phyloP scores from a whole-genome alignment of 2,329 filamentous ascomycete species.

The Neurospora crassa region DNA sequence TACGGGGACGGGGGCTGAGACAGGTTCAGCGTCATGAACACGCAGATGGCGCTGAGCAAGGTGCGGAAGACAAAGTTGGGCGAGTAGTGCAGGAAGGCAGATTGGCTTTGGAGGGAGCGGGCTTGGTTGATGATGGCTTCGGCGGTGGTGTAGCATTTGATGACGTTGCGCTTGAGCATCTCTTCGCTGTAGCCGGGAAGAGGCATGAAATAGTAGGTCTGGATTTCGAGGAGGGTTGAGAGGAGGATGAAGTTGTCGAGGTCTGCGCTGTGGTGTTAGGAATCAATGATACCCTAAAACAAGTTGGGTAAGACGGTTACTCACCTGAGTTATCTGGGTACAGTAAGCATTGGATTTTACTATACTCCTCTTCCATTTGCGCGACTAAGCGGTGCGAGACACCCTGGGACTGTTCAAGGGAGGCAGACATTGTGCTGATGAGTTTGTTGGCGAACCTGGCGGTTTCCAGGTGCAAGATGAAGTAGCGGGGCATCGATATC shows the following conservation, averaged over 20 bases:
- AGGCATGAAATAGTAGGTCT: constrained; percentile 42
- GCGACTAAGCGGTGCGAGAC: constrained; percentile 37
- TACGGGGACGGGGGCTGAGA: background rate
- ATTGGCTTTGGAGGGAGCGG: constrained; percentile 31
- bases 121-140: constrained; percentile 34
- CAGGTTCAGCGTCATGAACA: constrained; percentile 36
- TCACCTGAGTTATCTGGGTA: constrained; percentile 37
- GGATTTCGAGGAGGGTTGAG: constrained; percentile 41
- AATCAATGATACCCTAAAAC: background rate
- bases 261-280: constrained; percentile 25
- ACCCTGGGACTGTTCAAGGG: constrained; percentile 35
- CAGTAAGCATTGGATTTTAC: constrained; percentile 35
- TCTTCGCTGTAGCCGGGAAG: constrained; percentile 28
- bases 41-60: constrained; percentile 34
- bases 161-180: constrained; percentile 33
- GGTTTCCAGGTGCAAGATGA: constrained; percentile 37
- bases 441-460: constrained; percentile 42
- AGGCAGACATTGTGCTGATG: constrained; percentile 36
- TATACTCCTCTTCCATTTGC: constrained; percentile 43
- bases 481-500: constrained; percentile 33
- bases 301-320: background rate
- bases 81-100: constrained; percentile 33
- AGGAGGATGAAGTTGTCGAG: constrained; percentile 39
- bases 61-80: constrained; percentile 41
- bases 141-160: constrained; percentile 39